These are phyloP conservation scores for Bremia lactucae DNA, from an alignment of 352 stramenopile species.

Conservation along the genomic window DNA sequence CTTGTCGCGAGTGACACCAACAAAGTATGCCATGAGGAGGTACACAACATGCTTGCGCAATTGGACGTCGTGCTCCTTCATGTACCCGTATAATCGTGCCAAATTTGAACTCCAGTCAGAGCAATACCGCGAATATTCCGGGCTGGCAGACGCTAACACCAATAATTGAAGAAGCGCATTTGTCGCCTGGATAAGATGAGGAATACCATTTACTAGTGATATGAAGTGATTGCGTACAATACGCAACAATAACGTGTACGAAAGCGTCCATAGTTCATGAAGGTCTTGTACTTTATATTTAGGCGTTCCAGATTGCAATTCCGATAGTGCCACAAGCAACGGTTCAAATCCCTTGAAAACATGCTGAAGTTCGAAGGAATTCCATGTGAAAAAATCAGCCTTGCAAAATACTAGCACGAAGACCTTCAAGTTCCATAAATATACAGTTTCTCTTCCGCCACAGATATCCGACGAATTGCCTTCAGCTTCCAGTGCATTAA, in stretches of 20 bases:
- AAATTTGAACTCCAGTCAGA: conserved; percentile 77
- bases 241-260: conserved; percentile 67
- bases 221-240: conserved; percentile 69
- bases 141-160: conserved; percentile 17
- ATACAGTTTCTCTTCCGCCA: conserved; percentile 7
- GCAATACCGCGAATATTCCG: conserved; percentile 15
- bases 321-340: conserved; percentile 22
- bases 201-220: conserved; percentile 51
- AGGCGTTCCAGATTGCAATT: conserved; percentile 15
- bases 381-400: conserved; percentile 71
- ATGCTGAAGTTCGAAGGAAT: conserved; percentile 55
- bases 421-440: conserved; percentile 46
- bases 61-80: conserved; percentile 68
- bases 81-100: conserved; percentile 76
- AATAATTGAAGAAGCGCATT: conserved; percentile 66
- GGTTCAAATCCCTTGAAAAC: conserved; percentile 60
- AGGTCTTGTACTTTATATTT: conserved; percentile 23
- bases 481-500: conserved; percentile 16
- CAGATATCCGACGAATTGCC: not conserved
- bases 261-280: conserved; percentile 67
- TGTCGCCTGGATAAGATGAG: conserved; percentile 53
- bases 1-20: conserved; percentile 46
- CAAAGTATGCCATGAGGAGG: conserved; percentile 58
- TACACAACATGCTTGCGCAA: conserved; percentile 83
- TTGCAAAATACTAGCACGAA: conserved; percentile 71